A percentile compares a stretch with the other conserved stretches of the same genome.
Conservation (phyloP, 2,329 filamentous ascomycete species). For the Diaporthe batatas region DNA sequence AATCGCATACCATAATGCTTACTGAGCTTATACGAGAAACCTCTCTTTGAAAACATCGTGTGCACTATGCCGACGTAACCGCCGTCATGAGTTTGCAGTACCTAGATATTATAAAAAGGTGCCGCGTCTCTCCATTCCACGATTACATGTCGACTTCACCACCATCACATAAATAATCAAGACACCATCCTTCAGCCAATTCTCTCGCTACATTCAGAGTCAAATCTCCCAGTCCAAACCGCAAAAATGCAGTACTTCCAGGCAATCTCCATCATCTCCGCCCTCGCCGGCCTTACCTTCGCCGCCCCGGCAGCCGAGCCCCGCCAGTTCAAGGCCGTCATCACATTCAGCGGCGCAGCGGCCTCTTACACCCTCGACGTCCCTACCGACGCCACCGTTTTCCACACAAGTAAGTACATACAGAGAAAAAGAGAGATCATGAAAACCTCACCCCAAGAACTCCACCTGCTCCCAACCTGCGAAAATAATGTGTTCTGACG, state of each 20-base stretch:
- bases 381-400: slow-evolving; percentile 1
- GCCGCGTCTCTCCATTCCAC: too few relatives aligned
- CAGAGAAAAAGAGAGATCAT: neutral
- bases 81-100: neutral
- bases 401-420: slow-evolving; percentile 18
- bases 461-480: neutral
- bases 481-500: neutral
- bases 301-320: slow-evolving; percentile 30
- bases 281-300: slow-evolving; percentile 18
- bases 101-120: slow-evolving; percentile 22
- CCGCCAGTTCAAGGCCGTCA: slow-evolving; percentile 32
- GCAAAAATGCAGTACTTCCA: slow-evolving; percentile 28
- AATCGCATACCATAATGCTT: too few relatives aligned
- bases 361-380: slow-evolving; percentile 29
- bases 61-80: neutral
- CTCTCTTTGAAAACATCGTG: neutral
- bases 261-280: slow-evolving; percentile 27
- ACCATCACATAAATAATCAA: neutral
- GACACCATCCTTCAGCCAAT: neutral
- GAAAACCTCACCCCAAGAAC: neutral
- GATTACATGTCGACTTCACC: neutral
- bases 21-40: neutral
- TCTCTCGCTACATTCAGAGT: neutral
- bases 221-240: neutral
- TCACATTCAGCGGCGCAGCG: slow-evolving; percentile 33